Evolutionary conservation across 1,139 yeast species (phyloP).

Genomic region (Yamadazyma buinensis): DNA sequence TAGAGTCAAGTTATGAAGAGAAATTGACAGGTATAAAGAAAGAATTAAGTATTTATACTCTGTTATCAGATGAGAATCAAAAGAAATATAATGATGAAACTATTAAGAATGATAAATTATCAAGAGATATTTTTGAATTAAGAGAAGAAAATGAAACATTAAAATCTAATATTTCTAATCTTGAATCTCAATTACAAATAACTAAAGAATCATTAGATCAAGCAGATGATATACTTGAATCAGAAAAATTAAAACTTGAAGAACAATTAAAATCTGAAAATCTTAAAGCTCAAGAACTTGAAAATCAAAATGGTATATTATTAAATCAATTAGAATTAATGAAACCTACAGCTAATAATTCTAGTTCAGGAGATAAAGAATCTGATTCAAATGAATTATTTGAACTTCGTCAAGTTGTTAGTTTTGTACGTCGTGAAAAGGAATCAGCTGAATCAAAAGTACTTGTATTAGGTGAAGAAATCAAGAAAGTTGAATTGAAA

Average conservation of each 20-base stretch:
- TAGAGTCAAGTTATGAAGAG: slow-evolving; percentile 33
- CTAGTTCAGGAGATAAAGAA: slow-evolving; percentile 3
- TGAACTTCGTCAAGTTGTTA: slow-evolving; percentile 48
- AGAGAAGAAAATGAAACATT: slow-evolving; percentile 41
- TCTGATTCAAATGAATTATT: slow-evolving; percentile 22
- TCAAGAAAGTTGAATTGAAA: slow-evolving; percentile 42
- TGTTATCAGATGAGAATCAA: slow-evolving; percentile 47
- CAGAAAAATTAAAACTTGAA: slow-evolving; percentile 35
- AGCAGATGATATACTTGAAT: slow-evolving; percentile 23
- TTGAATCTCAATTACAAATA: slow-evolving; percentile 23
- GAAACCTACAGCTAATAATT: slow-evolving; percentile 7
- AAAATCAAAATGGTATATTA: slow-evolving; percentile 63
- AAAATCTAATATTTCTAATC: slow-evolving; percentile 29
- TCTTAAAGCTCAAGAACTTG: slow-evolving; percentile 51
- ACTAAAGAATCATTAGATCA: slow-evolving; percentile 17
- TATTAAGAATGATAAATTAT: slow-evolving; percentile 53
- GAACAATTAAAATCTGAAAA: slow-evolving; percentile 50
- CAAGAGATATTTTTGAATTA: slow-evolving; percentile 39
- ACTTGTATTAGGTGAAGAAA: slow-evolving; percentile 47
- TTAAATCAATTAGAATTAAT: slow-evolving; percentile 64
- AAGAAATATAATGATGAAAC: slow-evolving; percentile 56
- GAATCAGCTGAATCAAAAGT: slow-evolving; percentile 66
- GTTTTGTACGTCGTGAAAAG: slow-evolving; percentile 70
- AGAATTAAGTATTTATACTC: slow-evolving; percentile 52
- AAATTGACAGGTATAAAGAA: slow-evolving; percentile 25